A percentile compares a stretch with the other conserved stretches of the same genome.
phyloP scores from a whole-genome alignment of 1,284 basidiomycete genomes.

The Ceraceosorus guamensis region DNA sequence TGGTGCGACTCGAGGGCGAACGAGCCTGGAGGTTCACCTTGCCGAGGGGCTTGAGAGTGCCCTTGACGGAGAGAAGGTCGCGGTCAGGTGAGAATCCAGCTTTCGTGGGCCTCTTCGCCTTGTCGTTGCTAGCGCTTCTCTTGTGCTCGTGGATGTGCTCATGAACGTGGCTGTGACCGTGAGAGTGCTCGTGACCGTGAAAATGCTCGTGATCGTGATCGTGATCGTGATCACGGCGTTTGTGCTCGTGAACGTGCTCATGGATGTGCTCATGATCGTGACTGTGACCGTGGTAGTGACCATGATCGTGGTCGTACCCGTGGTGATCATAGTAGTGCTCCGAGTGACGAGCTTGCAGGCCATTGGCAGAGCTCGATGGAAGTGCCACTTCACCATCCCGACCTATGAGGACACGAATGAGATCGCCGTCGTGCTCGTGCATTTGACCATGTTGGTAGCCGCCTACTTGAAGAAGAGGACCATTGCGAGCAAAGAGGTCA shows the following conservation, averaged over 20 bases:
- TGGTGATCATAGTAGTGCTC: neutral
- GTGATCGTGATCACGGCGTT: neutral
- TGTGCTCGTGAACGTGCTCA: slow-evolving; percentile 4
- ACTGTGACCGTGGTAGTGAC: slow-evolving; percentile 10
- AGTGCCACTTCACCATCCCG: neutral
- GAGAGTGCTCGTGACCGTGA: slow-evolving; percentile 10
- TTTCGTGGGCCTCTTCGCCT: neutral
- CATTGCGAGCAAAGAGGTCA: neutral
- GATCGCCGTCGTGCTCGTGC: neutral
- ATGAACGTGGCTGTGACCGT: slow-evolving; percentile 12
- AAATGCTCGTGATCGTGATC: slow-evolving; percentile 11
- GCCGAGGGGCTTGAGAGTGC: neutral
- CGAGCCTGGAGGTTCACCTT: neutral
- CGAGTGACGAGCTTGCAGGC: neutral
- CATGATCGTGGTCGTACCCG: slow-evolving; percentile 9
- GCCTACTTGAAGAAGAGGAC: no score
- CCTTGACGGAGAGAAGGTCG: neutral
- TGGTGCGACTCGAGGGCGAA: neutral
- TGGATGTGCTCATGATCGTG: slow-evolving; percentile 11
- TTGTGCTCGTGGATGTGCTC: slow-evolving; percentile 8
- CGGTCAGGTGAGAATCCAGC: neutral
- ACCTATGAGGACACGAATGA: neutral
- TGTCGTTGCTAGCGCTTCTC: neutral
- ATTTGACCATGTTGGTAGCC: neutral
- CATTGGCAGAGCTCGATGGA: neutral